Evolutionary conservation across 306 rosid genomes (phyloP), one percentile per base, ranked within the genome.

Genomic region (Lablab purpureus): DNA sequence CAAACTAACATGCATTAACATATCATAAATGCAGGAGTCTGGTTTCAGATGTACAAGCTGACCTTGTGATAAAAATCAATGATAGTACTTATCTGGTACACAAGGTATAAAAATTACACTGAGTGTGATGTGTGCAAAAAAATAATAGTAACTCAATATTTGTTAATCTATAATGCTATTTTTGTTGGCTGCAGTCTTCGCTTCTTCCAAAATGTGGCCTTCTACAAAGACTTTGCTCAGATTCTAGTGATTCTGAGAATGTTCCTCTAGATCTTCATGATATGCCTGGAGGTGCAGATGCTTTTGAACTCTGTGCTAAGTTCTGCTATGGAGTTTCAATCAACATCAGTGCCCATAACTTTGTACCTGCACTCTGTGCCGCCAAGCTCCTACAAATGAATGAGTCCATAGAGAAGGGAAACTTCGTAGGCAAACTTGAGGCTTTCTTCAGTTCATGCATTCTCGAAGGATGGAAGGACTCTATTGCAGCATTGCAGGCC

Each of bases 381-480:
- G 92, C 99, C 19, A 91, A 91, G 78, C 90, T 95, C 72, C 98
- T 95, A 45, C 82, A 86, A 71, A 95, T 95, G 99, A 87, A 79
- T 9, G 98, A 95, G 58, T 84, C 93, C 22, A 65, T 82, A 22
- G 91, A 87, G 72, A 90, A 85, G 84, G 99, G 98, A 52, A 95
- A 93, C 82, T 87, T 93, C 40, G 83, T 89, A 2, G 69, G 86
- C 9, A 95, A 95, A 82, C 99, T 95, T 2, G 97, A 95, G 75
- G 83, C 98, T 50, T 95, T 95, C 91, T 87, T 95, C 81, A 65
- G 80, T 83, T 91, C 97, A 2, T 93, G 99, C 85, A 87, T 95
- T 75, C 94, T 95, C 14, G 89, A 85, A 59, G 99, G 98, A 32
- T 95, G 99, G 99, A 95, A 95, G 67, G 99, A 95, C 85, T 90